Base-by-base conservation (phyloP, 23 red algal genomes). In the Pyropia haitanensis region DNA sequence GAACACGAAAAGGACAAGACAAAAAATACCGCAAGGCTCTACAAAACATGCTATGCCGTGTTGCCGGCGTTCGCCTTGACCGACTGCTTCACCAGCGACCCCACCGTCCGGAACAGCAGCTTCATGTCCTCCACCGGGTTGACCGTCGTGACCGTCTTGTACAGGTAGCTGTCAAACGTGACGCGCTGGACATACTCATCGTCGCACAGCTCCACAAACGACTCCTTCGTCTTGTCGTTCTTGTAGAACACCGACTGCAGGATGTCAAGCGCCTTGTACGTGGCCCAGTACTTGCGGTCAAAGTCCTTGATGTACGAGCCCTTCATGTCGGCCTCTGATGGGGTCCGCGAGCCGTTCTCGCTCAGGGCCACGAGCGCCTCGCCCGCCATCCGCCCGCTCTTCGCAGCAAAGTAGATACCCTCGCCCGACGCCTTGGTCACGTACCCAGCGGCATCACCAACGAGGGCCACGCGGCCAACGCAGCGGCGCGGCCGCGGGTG, bases 331-430 rank as follows among this genome's bases (percentile, higher is more conserved):
- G 12, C 58, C 59, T 98, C 94, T 3, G 85, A 76, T 3, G 94
- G 94, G 13, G 87, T 65, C 32, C 76, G 26, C 63, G 68, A 30
- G 26, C 94, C 94, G 27, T 87, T 79, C 77, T 72, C 26, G 30
- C 78, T 78, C 14, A 76, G 69, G 1, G 34, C 60, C 17, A 91
- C 80, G n/a, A 98, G 70, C 20, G 94, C 85, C 58, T 98, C 85
- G 53, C 75, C 94, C 32, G 74, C 80, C 94, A 98, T 98, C 10
- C 94, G 71, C 16, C 94, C 94, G 44, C 80, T 88, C 79, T 98
- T 98, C 27, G 94, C 94, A 13, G 94, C 94, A 87, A 98, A 98
- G 66, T 98, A 98, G 60, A 98, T 98, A 68, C 94, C 94, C 67
- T 98, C 94, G 4, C 94, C 94, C 29, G 85, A 91, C 63, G 86